A percentile compares a stretch with the other conserved stretches of the same genome.
Evolutionary conservation across 495 filamentous ascomycete genomes (phyloP).

Genomic region (Cercophora newfieldiana): DNA sequence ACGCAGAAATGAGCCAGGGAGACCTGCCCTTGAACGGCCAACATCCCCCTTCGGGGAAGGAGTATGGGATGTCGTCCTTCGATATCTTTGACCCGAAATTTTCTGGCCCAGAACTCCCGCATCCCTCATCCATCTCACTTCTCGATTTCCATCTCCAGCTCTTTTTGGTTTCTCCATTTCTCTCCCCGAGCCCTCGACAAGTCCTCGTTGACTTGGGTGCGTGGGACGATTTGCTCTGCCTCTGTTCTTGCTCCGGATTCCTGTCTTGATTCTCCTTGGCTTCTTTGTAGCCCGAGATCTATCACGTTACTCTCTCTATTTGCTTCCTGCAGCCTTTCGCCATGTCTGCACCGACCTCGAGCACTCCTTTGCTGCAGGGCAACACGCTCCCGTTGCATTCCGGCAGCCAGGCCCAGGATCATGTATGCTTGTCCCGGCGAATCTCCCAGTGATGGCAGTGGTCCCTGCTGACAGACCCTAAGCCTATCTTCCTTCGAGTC

Average conservation of each 20-base stretch:
- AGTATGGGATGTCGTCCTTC: background rate
- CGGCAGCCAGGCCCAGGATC: constrained; percentile 25
- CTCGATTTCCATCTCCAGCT: constrained; percentile 1
- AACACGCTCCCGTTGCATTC: background rate
- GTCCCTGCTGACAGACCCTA: constrained; percentile 18
- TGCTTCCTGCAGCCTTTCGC: constrained; percentile 1
- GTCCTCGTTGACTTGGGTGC: background rate
- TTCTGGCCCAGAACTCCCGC: background rate
- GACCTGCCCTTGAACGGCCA: background rate
- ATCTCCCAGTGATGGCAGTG: background rate
- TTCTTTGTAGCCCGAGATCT: background rate
- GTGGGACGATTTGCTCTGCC: background rate
- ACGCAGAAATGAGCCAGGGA: too few relatives aligned
- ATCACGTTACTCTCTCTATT: background rate
- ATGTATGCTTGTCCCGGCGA: constrained; percentile 30
- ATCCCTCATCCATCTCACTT: background rate
- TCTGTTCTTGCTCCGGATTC: background rate
- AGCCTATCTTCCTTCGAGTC: constrained; percentile 52
- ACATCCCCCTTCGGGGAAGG: background rate
- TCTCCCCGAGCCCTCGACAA: background rate
- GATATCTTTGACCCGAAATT: background rate
- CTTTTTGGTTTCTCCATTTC: constrained; percentile 1
- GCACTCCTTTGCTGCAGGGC: constrained; percentile 1
- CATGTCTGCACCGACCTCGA: background rate
- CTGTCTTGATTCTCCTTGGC: background rate